Evolutionary conservation across 768 basidiomycete species (phyloP), one percentile per base, ranked within the genome.

Genomic region (Tricholoma saponaceum): DNA sequence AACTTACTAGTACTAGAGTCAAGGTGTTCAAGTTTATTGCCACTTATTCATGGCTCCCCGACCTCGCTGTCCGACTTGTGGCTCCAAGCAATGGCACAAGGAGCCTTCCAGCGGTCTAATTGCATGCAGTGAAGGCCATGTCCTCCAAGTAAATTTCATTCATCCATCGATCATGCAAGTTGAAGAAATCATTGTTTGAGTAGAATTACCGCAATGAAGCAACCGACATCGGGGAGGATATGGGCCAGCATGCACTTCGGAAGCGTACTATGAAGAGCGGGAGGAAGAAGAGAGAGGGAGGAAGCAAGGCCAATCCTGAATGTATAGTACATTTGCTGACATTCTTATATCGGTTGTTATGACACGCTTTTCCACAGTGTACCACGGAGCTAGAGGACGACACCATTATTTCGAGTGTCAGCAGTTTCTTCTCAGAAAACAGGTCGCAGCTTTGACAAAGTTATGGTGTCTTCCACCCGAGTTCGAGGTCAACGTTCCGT

Each of bases 91-190:
- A 68, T 97, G 93, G 93, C 85, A 90, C 64, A 95, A 92, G 66
- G 91, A 93, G 58, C 83, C 85, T 10, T 80, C 85, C 0, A 89
- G 86, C 33, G 95, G 95, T 0, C 76, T 89, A 43, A 81, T 95
- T 43, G 86, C 87, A 1, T 97, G 95, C 70, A 89, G 86, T 62
- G 95, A 97, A 67, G 95, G 95, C 9, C 95, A 97, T 70, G 83
- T 96, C 58, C 80, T 94, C 28, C 90, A 92, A 81, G 93, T 92
- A 68, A 62, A 73, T 53, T 50, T 20, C 12, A 54, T 51, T 41
- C 54, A 39, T 37, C 30, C 22, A 9, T 49, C 4, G 26, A 1
- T 25, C 22, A 33, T 46, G 47, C 37, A 35, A 13, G n/a, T 50
- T 14, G 25, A 56, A 46, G 43, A 54, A 39, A 41, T 37, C 18